Conservation (phyloP, 352 stramenopile genomes). For the Phytophthora pseudosyringae region DNA sequence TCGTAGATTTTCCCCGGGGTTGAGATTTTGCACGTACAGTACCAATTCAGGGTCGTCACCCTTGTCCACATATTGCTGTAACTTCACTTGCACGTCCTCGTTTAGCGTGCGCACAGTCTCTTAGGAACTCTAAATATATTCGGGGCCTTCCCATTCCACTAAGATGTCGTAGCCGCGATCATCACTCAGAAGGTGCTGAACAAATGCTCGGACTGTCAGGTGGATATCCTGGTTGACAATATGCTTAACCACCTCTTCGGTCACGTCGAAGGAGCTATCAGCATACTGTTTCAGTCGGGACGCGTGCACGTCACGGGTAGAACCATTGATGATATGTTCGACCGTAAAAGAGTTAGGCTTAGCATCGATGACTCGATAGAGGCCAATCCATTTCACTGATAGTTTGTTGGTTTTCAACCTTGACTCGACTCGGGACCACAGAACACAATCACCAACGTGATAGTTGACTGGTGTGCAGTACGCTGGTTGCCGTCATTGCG, state of each 20-base stretch:
- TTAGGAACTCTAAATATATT: too few species aligned
- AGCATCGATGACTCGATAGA: not conserved
- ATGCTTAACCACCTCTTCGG: too few species aligned
- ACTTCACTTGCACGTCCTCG: not conserved
- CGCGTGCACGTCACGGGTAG: not conserved
- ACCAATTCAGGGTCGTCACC: not conserved
- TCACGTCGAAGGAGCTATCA: too few species aligned
- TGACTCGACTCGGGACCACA: not conserved
- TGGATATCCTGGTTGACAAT: too few species aligned
- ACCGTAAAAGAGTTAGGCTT: conserved; percentile 1
- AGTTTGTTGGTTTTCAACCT: not conserved
- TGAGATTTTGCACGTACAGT: not conserved
- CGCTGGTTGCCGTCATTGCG: conserved; percentile 4
- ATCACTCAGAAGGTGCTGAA: too few species aligned
- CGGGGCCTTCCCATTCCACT: too few species aligned
- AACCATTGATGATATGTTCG: not conserved
- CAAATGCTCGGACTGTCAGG: too few species aligned
- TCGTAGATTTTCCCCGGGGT: not conserved
- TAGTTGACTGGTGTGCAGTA: not conserved
- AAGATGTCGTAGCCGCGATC: too few species aligned
- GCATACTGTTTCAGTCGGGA: conserved; percentile 2
- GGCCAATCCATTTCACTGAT: not conserved
- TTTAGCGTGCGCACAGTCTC: not conserved
- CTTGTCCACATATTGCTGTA: not conserved
- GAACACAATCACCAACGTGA: not conserved